Percentiles rank a stretch among this genome's conserved stretches.
phyloP scores from a whole-genome alignment of 1,284 basidiomycete genomes.

The Schizopora paradoxa region DNA sequence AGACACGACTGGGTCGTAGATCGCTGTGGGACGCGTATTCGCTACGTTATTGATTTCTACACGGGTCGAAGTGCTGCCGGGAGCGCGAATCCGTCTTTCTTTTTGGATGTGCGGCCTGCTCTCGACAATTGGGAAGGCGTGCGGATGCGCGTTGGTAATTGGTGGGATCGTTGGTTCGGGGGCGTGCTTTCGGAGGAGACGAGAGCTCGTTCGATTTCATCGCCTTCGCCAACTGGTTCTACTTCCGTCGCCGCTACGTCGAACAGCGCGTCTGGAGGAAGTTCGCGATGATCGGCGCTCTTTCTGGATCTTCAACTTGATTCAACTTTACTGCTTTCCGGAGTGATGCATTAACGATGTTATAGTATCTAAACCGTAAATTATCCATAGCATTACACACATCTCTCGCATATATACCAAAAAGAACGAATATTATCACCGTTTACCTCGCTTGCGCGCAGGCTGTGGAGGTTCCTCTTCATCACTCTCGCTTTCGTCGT shows the following conservation, averaged over 20 bases:
- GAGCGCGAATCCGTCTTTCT: conserved; percentile 67
- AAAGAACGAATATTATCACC: conserved; percentile 7
- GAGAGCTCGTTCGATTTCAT: neutral
- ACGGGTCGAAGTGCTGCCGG: conserved; percentile 62
- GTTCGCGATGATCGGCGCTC: neutral
- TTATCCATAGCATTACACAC: neutral
- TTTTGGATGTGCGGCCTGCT: conserved; percentile 91
- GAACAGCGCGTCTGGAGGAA: too few species aligned
- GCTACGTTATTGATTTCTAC: conserved; percentile 99
- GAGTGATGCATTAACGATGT: neutral
- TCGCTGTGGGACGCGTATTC: conserved; percentile 80
- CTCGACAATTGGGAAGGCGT: conserved; percentile 88
- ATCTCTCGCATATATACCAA: neutral
- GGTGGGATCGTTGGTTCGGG: conserved; percentile 43
- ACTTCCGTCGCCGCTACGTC: neutral
- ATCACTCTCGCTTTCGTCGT: conserved; percentile 37
- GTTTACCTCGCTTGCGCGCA: conserved; percentile 36
- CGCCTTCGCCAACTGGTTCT: neutral
- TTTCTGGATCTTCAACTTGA: conserved; percentile 1
- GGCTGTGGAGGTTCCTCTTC: conserved; percentile 29
- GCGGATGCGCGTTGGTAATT: conserved; percentile 62
- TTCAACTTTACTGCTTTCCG: neutral
- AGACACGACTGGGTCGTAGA: conserved; percentile 97
- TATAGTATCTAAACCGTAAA: neutral
- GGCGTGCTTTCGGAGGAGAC: neutral